Conservation (phyloP, 441 rosid genomes). For the Bocquillonia castaneifolia region DNA sequence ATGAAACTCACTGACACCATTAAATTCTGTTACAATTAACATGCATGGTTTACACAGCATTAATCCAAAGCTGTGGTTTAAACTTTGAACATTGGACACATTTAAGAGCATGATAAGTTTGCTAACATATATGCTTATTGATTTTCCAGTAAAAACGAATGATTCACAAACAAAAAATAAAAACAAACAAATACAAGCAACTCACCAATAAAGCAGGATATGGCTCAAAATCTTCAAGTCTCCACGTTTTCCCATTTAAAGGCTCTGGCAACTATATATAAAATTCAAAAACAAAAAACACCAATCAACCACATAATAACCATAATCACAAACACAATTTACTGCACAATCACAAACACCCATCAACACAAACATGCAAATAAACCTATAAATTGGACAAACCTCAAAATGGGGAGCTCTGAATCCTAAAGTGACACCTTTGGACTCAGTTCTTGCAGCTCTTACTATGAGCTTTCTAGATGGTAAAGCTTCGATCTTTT, state of each 20-base stretch:
- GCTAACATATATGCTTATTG: neutral
- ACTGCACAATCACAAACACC: neutral
- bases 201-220: constrained; percentile 69
- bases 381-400: neutral
- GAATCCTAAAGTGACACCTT: constrained; percentile 51
- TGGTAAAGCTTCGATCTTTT: constrained; percentile 16
- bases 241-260: constrained; percentile 68
- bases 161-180: neutral
- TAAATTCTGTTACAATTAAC: neutral
- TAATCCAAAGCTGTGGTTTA: no score
- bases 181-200: neutral
- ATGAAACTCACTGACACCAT: neutral
- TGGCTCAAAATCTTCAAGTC: constrained; percentile 69
- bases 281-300: neutral
- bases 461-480: constrained; percentile 39
- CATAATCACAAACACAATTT: neutral
- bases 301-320: neutral
- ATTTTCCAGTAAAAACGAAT: neutral
- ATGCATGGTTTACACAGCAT: neutral
- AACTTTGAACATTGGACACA: neutral
- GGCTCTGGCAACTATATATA: constrained; percentile 58
- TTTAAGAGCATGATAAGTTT: neutral
- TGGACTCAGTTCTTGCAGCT: constrained; percentile 62
- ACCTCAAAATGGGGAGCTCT: constrained; percentile 54
- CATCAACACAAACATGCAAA: neutral